Evolutionary conservation across 2,329 filamentous ascomycete genomes (phyloP).

Genomic region (Neobulgaria alba): DNA sequence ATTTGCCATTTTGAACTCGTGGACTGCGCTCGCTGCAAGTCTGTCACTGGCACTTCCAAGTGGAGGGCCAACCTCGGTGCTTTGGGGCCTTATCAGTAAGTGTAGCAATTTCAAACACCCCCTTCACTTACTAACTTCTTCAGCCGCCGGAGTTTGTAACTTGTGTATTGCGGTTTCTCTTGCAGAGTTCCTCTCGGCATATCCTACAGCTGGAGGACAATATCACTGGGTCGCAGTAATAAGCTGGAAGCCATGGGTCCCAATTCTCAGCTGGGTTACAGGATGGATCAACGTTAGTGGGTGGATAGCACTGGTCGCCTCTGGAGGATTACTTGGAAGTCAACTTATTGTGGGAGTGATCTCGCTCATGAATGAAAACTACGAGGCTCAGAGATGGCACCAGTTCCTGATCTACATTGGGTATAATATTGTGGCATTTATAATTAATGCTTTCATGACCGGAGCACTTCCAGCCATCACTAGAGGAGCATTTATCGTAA

Average conservation of each 20-base stretch:
- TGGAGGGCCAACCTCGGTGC: constrained; percentile 60
- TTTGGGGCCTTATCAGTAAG: constrained; percentile 59
- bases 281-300: constrained; percentile 41
- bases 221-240: constrained; percentile 51
- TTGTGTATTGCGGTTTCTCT: constrained; percentile 48
- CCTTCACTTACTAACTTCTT: constrained; percentile 30
- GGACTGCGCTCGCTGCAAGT: constrained; percentile 43
- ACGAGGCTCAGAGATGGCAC: constrained; percentile 45
- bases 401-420: constrained; percentile 44
- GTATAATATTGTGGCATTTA: constrained; percentile 36
- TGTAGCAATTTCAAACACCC: constrained; percentile 25
- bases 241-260: constrained; percentile 37
- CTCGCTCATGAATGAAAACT: constrained; percentile 40
- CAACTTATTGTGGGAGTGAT: constrained; percentile 47
- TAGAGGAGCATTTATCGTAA: constrained; percentile 35
- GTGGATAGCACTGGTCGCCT: constrained; percentile 38
- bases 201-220: constrained; percentile 46
- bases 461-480: constrained; percentile 42
- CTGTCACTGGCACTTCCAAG: constrained; percentile 51
- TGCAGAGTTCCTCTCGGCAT: constrained; percentile 48
- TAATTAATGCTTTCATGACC: constrained; percentile 41
- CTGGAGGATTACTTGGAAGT: constrained; percentile 42
- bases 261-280: constrained; percentile 36
- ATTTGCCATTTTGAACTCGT: constrained; percentile 49
- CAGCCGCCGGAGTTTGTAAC: constrained; percentile 44